Evolutionary conservation across 371 early-diverging fungal species (phyloP).

Genomic region (Apophysomyces elegans): DNA sequence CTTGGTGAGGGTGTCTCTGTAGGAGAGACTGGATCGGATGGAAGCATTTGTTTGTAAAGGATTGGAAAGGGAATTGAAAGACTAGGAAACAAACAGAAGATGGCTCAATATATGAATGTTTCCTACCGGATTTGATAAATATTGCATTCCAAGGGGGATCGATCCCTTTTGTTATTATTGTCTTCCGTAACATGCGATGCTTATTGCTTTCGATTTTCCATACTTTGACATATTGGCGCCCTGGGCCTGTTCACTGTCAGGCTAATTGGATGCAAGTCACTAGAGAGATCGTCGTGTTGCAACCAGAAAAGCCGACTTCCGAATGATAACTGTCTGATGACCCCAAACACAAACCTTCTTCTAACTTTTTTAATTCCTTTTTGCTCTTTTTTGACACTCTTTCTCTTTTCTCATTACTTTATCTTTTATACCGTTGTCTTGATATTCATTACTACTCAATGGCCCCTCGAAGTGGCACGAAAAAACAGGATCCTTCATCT

Average conservation of each 20-base stretch:
- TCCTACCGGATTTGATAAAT: constrained; percentile 12
- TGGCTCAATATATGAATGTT: neutral
- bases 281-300: neutral
- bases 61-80: neutral
- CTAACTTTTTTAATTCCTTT: neutral
- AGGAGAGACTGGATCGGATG: neutral
- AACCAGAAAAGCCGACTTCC: neutral
- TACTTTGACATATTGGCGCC: constrained; percentile 6
- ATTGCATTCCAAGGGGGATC: constrained; percentile 16
- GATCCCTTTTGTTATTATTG: neutral
- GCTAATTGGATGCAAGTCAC: neutral
- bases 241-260: neutral
- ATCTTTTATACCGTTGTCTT: neutral
- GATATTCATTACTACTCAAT: constrained; percentile 7
- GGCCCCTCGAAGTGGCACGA: constrained; percentile 16
- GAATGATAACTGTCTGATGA: neutral
- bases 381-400: constrained; percentile 10
- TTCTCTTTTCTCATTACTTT: constrained; percentile 11
- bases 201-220: neutral
- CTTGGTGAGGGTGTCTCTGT: neutral
- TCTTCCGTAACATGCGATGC: neutral
- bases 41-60: neutral
- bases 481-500: constrained; percentile 14
- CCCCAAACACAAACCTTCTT: constrained; percentile 1
- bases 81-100: neutral